Evolutionary conservation across 768 basidiomycete genomes (phyloP).

Genomic region (Suillus ampliporus): DNA sequence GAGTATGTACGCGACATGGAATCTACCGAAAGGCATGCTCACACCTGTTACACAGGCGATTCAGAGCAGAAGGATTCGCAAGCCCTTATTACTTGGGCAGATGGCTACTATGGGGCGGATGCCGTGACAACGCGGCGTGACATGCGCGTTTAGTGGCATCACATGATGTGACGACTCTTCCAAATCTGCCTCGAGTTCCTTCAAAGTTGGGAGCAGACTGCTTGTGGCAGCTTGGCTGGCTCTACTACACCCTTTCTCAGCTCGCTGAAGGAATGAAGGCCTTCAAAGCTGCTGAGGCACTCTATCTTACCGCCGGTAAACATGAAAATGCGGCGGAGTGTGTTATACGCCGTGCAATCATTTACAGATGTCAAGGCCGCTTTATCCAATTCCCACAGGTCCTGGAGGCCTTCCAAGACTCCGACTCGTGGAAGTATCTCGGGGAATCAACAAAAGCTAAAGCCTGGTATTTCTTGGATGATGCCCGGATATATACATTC

Average conservation of each 20-base stretch:
- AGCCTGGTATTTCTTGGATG: neutral
- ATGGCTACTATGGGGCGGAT: too few relatives aligned
- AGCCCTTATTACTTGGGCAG: too few relatives aligned
- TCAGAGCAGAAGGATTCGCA: too few relatives aligned
- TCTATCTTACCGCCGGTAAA: neutral
- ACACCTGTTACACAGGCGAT: too few relatives aligned
- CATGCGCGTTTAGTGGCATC: too few relatives aligned
- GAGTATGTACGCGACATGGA: too few relatives aligned
- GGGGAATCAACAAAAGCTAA: neutral
- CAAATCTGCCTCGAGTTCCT: too few relatives aligned
- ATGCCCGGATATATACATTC: neutral
- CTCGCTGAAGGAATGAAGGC: neutral
- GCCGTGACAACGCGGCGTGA: too few relatives aligned
- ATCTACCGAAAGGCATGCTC: too few relatives aligned
- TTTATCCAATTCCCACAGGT: neutral
- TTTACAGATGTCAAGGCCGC: neutral
- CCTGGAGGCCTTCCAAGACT: neutral
- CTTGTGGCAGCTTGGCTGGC: neutral
- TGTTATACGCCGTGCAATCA: neutral
- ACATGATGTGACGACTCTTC: too few relatives aligned
- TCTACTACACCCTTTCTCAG: neutral
- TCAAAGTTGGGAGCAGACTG: neutral
- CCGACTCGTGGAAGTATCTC: neutral
- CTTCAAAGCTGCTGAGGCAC: neutral
- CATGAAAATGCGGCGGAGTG: neutral